Base-by-base conservation (phyloP, 352 stramenopile species). In the Phytophthora hybrid region DNA sequence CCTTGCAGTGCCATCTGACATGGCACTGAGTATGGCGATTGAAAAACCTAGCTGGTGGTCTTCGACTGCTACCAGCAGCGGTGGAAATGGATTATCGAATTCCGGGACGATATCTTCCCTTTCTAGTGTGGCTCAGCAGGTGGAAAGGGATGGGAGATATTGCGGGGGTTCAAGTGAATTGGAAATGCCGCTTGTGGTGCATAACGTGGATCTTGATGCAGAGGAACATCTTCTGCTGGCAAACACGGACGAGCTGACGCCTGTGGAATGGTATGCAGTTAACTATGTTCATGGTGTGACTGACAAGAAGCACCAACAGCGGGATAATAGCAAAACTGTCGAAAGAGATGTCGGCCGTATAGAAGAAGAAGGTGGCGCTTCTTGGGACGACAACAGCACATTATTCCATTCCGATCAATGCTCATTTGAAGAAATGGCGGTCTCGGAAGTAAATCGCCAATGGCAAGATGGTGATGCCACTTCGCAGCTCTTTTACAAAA, bases 261-360 rank as follows among this genome's bases (percentile, higher is more conserved):
- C 88, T 18, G 86, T 96, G 47, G 89, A 96, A 73, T 96, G 89
- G 89, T 95, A 94, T 52, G 88, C 89, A 1, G 89, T 96, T 19
- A 90, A 93, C 58, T 94, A 86, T 44, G 80, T 96, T 0, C 81
- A 95, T 29, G 69, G 61, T 1, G 69, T 86, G 14, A 92, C 80
- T n/a, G 81, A 93, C 26, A 87, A 89, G 39, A 91, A 92, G 62
- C 79, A 79, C 5, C 70, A 64, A 51, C 41, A 66, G 13, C 51
- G 16, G 44, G 47, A 56, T 14, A 63, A 77, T 39, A n/a, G 31
- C 14, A 75, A 71, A 19, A 53, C 39, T 26, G 62, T 75, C 23
- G 72, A 71, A 60, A 59, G 59, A 46, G 63, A 65, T 7, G 37
- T 41, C 31, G 56, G 65, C 10, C 66, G 5, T 31, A 8, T 47